Conservation (phyloP, 306 rosid genomes). For the Fragaria nilgerrensis region DNA sequence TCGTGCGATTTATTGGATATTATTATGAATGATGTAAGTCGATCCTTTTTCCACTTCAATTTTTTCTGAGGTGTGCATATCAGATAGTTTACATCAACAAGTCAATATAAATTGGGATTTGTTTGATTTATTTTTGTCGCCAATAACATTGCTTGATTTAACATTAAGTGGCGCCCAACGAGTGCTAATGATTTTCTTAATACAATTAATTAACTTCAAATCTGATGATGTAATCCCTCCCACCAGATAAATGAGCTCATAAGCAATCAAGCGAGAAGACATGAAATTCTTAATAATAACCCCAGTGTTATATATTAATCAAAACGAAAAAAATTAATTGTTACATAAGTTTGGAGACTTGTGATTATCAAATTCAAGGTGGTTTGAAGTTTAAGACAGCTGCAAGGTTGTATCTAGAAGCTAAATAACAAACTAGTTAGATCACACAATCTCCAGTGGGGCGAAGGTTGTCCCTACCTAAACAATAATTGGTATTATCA, state of each 20-base stretch:
- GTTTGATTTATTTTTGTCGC: background rate
- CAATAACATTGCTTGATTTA: background rate
- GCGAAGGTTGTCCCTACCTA: constrained; percentile 26
- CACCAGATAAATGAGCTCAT: background rate
- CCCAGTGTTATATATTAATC: too few relatives aligned
- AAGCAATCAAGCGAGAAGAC: background rate
- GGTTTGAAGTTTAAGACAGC: constrained; percentile 8
- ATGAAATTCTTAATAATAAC: background rate
- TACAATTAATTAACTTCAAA: background rate
- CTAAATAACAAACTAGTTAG: constrained; percentile 15
- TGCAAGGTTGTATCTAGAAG: background rate
- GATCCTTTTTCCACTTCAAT: background rate
- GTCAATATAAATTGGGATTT: background rate
- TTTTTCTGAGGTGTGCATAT: background rate
- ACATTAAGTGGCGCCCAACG: background rate
- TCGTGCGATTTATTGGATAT: background rate
- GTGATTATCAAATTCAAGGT: background rate
- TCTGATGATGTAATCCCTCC: background rate
- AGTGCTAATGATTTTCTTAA: too few relatives aligned
- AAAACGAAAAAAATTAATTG: too few relatives aligned
- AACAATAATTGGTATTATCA: background rate
- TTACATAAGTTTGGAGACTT: too few relatives aligned
- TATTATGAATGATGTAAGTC: background rate
- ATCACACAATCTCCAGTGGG: constrained; percentile 55
- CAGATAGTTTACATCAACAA: constrained; percentile 4